Percentiles rank a stretch among this genome's conserved stretches.
Evolutionary conservation across 257 asterid genomes (phyloP).

Genomic region (Schizonepeta tenuifolia): DNA sequence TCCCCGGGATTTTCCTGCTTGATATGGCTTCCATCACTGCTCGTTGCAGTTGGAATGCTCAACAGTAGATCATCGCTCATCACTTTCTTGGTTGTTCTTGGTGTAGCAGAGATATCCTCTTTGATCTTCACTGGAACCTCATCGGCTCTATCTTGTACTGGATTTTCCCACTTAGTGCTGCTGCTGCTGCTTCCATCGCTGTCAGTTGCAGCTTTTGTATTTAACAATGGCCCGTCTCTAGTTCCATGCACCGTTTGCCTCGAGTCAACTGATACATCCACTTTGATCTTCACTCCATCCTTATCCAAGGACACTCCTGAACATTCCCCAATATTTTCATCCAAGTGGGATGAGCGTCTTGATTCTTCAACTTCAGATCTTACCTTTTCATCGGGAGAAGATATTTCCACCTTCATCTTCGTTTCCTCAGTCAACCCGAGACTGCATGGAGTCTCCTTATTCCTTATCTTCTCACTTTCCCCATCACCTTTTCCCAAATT

Average conservation of each 20-base stretch:
- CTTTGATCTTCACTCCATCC: slow-evolving; percentile 37
- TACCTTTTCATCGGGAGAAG: slow-evolving; percentile 33
- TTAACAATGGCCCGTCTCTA: slow-evolving; percentile 35
- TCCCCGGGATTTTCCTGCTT: slow-evolving; percentile 34
- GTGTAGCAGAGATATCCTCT: slow-evolving; percentile 24
- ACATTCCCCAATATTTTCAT: slow-evolving; percentile 29
- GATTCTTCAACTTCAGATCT: slow-evolving; percentile 47
- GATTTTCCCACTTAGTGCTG: slow-evolving; percentile 31
- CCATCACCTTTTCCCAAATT: slow-evolving; percentile 27
- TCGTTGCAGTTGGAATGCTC: slow-evolving; percentile 39
- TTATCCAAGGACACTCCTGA: slow-evolving; percentile 25
- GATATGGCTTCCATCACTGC: slow-evolving; percentile 26
- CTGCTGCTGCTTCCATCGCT: slow-evolving; percentile 19
- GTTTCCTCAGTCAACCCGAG: slow-evolving; percentile 30
- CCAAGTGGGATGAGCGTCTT: slow-evolving; percentile 33
- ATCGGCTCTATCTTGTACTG: slow-evolving; percentile 54
- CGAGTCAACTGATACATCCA: slow-evolving; percentile 9
- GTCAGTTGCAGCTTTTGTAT: slow-evolving; percentile 38
- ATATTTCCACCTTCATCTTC: slow-evolving; percentile 28
- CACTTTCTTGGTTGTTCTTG: slow-evolving; percentile 39
- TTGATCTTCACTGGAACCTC: slow-evolving; percentile 39
- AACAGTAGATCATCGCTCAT: slow-evolving; percentile 34
- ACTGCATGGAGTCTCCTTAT: neutral
- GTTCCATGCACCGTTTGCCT: slow-evolving; percentile 40
- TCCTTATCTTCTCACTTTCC: neutral